phyloP scores from a whole-genome alignment of 257 asterid genomes.

The Vinca minor region DNA sequence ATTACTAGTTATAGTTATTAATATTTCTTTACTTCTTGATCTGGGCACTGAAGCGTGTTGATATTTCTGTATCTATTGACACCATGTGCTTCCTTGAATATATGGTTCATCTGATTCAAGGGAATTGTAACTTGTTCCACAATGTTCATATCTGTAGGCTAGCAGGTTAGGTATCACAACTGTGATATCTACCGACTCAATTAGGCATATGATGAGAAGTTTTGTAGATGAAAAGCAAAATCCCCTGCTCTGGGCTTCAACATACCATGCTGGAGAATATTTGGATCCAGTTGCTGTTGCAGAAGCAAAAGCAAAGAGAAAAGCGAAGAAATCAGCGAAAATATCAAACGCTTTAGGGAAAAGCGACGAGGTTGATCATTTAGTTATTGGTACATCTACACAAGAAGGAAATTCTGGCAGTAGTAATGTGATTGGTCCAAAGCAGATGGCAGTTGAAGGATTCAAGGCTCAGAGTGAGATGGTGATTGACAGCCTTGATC shows the following conservation, averaged over 20 bases:
- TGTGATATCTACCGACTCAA: slow-evolving; percentile 95
- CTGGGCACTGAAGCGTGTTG: neutral
- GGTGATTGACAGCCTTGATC: slow-evolving; percentile 98
- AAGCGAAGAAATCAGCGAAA: slow-evolving; percentile 65
- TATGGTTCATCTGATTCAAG: neutral
- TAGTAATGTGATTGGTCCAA: slow-evolving; percentile 55
- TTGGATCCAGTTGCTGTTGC: slow-evolving; percentile 93
- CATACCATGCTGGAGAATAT: slow-evolving; percentile 95
- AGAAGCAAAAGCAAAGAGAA: slow-evolving; percentile 77
- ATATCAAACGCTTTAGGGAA: slow-evolving; percentile 38
- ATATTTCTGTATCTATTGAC: neutral
- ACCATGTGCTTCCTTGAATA: neutral
- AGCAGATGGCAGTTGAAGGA: slow-evolving; percentile 97
- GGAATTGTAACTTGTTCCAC: slow-evolving; percentile 1
- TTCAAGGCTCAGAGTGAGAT: slow-evolving; percentile 98
- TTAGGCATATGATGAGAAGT: slow-evolving; percentile 99
- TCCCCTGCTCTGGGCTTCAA: slow-evolving; percentile 97
- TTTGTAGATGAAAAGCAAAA: slow-evolving; percentile 84
- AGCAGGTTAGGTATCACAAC: slow-evolving; percentile 97
- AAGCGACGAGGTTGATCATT: slow-evolving; percentile 30
- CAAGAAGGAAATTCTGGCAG: slow-evolving; percentile 37
- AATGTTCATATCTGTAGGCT: slow-evolving; percentile 45
- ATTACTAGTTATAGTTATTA: neutral
- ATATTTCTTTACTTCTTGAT: neutral
- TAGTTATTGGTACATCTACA: slow-evolving; percentile 28